Percentiles rank a stretch among this genome's conserved stretches.
phyloP scores from a whole-genome alignment of 2,329 filamentous ascomycete genomes.

The Fusarium burgessii region DNA sequence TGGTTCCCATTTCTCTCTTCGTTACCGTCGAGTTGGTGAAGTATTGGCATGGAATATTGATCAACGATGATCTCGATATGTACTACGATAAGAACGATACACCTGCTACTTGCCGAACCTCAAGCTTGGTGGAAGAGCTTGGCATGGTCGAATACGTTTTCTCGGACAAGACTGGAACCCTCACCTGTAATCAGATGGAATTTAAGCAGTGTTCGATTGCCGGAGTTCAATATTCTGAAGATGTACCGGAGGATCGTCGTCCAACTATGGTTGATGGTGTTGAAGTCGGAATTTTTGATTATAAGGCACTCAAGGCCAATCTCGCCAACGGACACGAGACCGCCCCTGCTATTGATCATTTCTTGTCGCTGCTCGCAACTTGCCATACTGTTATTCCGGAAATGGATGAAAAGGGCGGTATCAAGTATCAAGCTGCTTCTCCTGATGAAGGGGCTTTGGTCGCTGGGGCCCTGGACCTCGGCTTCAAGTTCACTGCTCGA shows the following conservation, averaged over 20 bases:
- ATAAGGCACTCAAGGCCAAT: constrained; percentile 79
- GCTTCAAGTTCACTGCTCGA: constrained; percentile 90
- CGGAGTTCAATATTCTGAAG: constrained; percentile 93
- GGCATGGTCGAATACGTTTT: constrained; percentile 99
- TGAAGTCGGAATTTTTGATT: constrained; percentile 86
- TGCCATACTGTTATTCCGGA: constrained; percentile 99
- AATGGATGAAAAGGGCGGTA: constrained; percentile 79
- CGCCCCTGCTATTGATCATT: constrained; percentile 75
- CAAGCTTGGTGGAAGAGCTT: constrained; percentile 94
- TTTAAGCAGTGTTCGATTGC: constrained; percentile 95
- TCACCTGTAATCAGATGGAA: constrained; percentile 99
- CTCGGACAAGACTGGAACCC: constrained; percentile 95
- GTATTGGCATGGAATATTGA: constrained; percentile 97
- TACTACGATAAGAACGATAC: constrained; percentile 97
- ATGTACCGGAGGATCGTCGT: constrained; percentile 89
- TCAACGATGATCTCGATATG: constrained; percentile 97
- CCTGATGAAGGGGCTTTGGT: constrained; percentile 98
- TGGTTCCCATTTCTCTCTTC: constrained; percentile 97
- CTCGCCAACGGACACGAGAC: constrained; percentile 65
- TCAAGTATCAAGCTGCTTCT: constrained; percentile 98
- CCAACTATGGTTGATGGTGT: constrained; percentile 82
- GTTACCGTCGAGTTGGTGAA: constrained; percentile 98
- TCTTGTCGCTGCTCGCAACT: constrained; percentile 85
- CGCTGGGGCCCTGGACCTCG: constrained; percentile 85
- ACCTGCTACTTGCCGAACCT: constrained; percentile 94